A percentile compares a stretch with the other conserved stretches of the same genome.
phyloP scores from a whole-genome alignment of 352 stramenopile genomes.

The Pythium rishiriense region DNA sequence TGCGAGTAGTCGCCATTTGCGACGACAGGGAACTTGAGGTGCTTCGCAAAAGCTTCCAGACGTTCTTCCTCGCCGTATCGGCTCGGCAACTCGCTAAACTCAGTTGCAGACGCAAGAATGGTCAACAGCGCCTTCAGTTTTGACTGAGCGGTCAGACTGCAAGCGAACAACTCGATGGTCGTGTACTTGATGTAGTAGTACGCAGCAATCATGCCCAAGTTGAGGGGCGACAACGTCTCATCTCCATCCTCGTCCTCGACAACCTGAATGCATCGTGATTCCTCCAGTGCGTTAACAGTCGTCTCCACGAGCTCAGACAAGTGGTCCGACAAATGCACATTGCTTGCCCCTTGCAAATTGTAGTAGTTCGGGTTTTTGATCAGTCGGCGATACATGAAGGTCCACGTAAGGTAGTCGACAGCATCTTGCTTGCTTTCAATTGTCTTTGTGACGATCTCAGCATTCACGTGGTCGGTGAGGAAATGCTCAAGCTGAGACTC shows the following conservation, averaged over 20 bases:
- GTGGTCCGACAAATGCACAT: conserved; percentile 96
- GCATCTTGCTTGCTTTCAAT: conserved; percentile 99
- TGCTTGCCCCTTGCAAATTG: conserved; percentile 93
- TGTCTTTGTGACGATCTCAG: conserved; percentile 98
- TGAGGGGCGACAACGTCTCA: conserved; percentile 93
- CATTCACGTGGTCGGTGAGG: conserved; percentile 98
- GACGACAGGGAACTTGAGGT: conserved; percentile 91
- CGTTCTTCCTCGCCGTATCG: conserved; percentile 94
- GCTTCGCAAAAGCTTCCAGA: conserved; percentile 92
- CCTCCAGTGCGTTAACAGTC: conserved; percentile 95
- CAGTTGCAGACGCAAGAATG: conserved; percentile 95
- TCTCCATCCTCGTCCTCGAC: conserved; percentile 89
- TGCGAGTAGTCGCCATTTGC: conserved; percentile 90
- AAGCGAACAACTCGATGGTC: conserved; percentile 99
- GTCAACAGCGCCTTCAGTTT: conserved; percentile 97
- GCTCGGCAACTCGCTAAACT: conserved; percentile 95
- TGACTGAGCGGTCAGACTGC: conserved; percentile 95
- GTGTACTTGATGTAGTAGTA: conserved; percentile 99
- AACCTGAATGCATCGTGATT: conserved; percentile 96
- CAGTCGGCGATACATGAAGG: conserved; percentile 98
- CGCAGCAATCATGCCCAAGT: conserved; percentile 99
- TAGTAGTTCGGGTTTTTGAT: conserved; percentile 99
- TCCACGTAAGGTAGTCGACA: conserved; percentile 99
- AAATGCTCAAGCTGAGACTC: conserved; percentile 99
- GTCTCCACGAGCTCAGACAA: conserved; percentile 99